phyloP scores from a whole-genome alignment of 768 basidiomycete genomes.

The Termitomyces sp. region DNA sequence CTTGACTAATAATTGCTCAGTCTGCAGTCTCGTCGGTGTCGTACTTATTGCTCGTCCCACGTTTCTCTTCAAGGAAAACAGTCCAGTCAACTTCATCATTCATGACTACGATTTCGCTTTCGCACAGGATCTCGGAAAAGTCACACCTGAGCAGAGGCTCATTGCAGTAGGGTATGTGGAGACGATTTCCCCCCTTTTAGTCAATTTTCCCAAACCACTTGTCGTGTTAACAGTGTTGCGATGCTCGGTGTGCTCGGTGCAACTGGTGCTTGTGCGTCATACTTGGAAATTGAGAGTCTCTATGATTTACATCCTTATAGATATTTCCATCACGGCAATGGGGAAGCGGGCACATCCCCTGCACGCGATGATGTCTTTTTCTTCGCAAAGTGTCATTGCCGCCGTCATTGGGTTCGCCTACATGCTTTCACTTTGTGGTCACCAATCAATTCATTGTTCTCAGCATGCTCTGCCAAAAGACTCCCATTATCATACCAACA shows the following conservation, averaged over 20 bases:
- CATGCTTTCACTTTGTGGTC: background rate
- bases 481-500: slow-evolving; percentile 42
- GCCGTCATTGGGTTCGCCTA: slow-evolving; percentile 28
- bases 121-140: slow-evolving; percentile 22
- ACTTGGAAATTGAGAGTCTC: background rate
- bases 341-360: slow-evolving; percentile 73
- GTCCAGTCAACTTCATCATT: background rate
- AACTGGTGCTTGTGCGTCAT: slow-evolving; percentile 60
- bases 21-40: slow-evolving; percentile 70
- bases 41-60: slow-evolving; percentile 77
- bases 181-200: background rate
- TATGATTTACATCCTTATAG: background rate
- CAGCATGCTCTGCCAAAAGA: slow-evolving; percentile 40
- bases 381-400: slow-evolving; percentile 45
- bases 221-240: slow-evolving; percentile 5
- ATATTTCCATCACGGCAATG: slow-evolving; percentile 44
- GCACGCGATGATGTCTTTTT: slow-evolving; percentile 68
- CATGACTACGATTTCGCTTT: slow-evolving; percentile 8
- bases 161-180: slow-evolving; percentile 14
- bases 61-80: slow-evolving; percentile 47
- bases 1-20: slow-evolving; percentile 20
- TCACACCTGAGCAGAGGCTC: slow-evolving; percentile 37
- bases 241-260: slow-evolving; percentile 56
- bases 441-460: background rate
- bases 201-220: background rate